Percentiles rank a stretch among this genome's conserved stretches.
phyloP scores from a whole-genome alignment of 176 grass and related monocot species.

The Oryza brachyantha region DNA sequence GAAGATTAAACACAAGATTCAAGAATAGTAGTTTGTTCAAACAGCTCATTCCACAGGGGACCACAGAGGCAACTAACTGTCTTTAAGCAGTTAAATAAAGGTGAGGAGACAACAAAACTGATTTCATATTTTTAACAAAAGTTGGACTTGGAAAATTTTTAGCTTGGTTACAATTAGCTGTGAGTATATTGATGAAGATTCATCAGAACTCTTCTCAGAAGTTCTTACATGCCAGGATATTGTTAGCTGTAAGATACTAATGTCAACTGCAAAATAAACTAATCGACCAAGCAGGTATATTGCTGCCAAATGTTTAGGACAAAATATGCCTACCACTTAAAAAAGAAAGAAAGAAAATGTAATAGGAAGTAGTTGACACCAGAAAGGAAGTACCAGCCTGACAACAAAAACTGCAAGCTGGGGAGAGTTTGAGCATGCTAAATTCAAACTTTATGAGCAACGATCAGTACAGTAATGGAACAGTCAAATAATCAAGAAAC shows the following conservation, averaged over 20 bases:
- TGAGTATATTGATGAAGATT: background rate
- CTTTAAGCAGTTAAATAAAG: background rate
- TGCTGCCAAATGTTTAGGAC: background rate
- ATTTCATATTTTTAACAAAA: background rate
- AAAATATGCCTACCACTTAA: no score
- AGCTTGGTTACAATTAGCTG: background rate
- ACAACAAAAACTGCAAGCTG: background rate
- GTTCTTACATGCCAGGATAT: background rate
- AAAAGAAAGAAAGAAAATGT: no score
- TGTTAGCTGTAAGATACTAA: background rate
- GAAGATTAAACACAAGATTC: background rate
- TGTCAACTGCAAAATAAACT: slow-evolving; percentile 4
- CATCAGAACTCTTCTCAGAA: background rate
- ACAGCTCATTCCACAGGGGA: background rate
- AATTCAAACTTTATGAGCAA: background rate
- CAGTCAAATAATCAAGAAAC: background rate
- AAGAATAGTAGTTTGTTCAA: background rate
- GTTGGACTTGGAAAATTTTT: slow-evolving; percentile 7
- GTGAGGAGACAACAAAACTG: background rate
- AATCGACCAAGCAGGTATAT: background rate
- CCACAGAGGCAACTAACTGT: background rate
- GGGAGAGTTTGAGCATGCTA: background rate
- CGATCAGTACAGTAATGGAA: background rate
- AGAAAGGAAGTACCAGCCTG: background rate
- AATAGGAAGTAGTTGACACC: background rate